phyloP scores from a whole-genome alignment of 139 green algal species.

The Zygnema circumcarinatum region DNA sequence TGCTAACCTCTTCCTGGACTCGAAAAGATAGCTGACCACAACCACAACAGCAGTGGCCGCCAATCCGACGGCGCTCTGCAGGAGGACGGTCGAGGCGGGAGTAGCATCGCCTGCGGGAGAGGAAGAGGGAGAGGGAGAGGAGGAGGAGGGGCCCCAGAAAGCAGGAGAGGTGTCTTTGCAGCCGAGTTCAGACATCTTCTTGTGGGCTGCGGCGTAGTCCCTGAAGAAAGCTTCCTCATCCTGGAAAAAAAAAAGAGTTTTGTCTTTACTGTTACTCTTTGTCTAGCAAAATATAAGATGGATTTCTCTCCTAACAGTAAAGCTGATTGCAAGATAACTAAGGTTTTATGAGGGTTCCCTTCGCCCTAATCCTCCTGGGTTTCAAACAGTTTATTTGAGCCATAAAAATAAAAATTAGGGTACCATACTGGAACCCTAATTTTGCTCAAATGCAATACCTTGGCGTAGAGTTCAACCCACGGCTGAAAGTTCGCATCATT shows the following conservation, averaged over 20 bases:
- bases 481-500: constrained; percentile 59
- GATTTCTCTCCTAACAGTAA: neutral
- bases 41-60: constrained; percentile 38
- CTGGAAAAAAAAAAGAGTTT: constrained; percentile 25
- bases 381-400: no score
- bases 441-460: no score
- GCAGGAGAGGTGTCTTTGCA: constrained; percentile 53
- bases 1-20: constrained; percentile 38
- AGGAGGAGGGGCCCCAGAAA: constrained; percentile 18
- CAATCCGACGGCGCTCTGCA: constrained; percentile 42
- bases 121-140: neutral
- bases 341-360: neutral
- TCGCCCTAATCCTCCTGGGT: neutral
- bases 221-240: constrained; percentile 61
- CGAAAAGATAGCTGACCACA: constrained; percentile 45
- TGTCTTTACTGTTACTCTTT: neutral
- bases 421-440: no score
- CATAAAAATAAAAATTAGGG: no score
- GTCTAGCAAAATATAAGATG: neutral
- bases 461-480: constrained; percentile 65
- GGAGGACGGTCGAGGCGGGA: constrained; percentile 21
- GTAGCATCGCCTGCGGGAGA: neutral
- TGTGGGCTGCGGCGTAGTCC: constrained; percentile 64
- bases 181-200: constrained; percentile 65
- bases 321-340: neutral